phyloP scores from a whole-genome alignment of 805 yeast genomes.

The Babjeviella inositovora region DNA sequence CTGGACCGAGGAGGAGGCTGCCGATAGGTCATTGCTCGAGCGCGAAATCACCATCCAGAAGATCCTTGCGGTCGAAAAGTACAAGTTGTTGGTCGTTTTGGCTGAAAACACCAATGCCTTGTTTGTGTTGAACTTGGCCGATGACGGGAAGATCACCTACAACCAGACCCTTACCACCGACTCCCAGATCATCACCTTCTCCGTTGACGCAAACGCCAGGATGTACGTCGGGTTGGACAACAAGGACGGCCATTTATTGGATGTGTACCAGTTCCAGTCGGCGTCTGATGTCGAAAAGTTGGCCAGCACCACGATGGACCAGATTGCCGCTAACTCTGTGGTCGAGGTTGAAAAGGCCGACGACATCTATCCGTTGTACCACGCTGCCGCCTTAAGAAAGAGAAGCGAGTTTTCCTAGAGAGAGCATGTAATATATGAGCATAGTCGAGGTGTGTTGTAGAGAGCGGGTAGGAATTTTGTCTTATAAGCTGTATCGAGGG shows the following conservation, averaged over 20 bases:
- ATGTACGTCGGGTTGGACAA: constrained; percentile 10
- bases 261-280: constrained; percentile 7
- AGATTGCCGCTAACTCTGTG: constrained; percentile 11
- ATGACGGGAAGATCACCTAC: constrained; percentile 11
- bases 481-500: too few relatives aligned
- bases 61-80: constrained; percentile 10
- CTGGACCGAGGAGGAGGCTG: constrained; percentile 28
- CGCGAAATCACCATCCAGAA: constrained; percentile 6
- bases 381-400: constrained; percentile 33
- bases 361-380: constrained; percentile 31
- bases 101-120: constrained; percentile 30
- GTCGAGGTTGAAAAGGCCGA: constrained; percentile 14
- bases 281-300: constrained; percentile 7
- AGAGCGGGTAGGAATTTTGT: too few relatives aligned
- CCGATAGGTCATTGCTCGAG: constrained; percentile 10
- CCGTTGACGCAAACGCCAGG: constrained; percentile 7
- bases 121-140: constrained; percentile 15
- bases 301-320: constrained; percentile 6
- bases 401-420: constrained; percentile 36
- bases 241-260: constrained; percentile 7
- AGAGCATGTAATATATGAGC: too few relatives aligned
- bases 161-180: constrained; percentile 12
- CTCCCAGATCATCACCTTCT: constrained; percentile 8
- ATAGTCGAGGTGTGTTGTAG: too few relatives aligned
- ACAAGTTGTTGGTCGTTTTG: constrained; percentile 18